Evolutionary conservation across 306 rosid genomes (phyloP), one percentile per base, ranked within the genome.

Genomic region (Lathyrus oleraceus): DNA sequence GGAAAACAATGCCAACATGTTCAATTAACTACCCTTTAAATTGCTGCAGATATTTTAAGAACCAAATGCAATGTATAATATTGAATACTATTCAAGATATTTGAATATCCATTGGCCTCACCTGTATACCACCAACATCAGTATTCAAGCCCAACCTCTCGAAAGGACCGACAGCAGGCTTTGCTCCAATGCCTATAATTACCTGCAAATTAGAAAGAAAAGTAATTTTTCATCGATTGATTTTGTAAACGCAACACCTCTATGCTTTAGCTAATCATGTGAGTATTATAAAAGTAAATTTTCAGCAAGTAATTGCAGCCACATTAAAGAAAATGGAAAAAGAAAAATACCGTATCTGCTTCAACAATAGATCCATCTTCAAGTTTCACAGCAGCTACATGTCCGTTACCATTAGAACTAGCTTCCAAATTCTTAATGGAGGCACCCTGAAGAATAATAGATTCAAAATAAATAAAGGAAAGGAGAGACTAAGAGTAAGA

Each of bases 111-210:
- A 42, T 14, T 42, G 63, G 65, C 30, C 73, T 81, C 72, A 90
- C 96, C 96, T 86, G 85, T 82, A 88, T 85, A 65, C 96, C 98
- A 74, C 96, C 96, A 76, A 86, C 89, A 63, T 70, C 81, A 48
- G 75, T 57, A 81, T 86, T 85, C 81, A 93, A 78, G 23, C 92
- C 96, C 68, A 81, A 80, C 32, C 73, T 76, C 83, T 88, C 95
- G 64, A 94, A 94, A 77, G 96, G 83, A 71, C 96, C 53, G 38
- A 88, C 90, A 42, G 97, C 85, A 76, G 96, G 97, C 83, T 87
- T 90, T 10, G 95, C 87, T 72, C 98, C 98, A 66, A 94, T 87
- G 68, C 97, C 97, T 59, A 94, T 76, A 65, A 90, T 72, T 67
- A 94, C 92, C 98, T 88, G 84, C 69, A 75, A 58, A 67, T 38